Conservation (phyloP, 805 yeast species). For the Nakazawaea peltata region DNA sequence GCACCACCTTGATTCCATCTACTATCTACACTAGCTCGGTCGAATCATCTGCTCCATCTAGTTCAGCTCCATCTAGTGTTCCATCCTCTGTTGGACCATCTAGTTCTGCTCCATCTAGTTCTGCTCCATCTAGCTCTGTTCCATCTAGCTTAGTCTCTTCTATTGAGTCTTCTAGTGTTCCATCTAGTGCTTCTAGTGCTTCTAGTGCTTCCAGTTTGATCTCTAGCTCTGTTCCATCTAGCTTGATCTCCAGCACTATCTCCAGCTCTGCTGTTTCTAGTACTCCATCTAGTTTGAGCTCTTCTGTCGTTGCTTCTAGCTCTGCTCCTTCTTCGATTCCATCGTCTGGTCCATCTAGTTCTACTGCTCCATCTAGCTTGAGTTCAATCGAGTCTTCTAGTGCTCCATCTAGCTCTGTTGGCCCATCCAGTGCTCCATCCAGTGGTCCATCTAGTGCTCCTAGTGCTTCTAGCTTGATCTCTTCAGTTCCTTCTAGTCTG, state of each 20-base stretch:
- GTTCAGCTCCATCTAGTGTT: constrained; percentile 1
- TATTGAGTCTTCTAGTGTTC: not conserved
- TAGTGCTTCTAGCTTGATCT: not conserved
- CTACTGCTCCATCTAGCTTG: not conserved
- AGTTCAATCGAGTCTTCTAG: not conserved
- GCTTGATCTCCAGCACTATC: not conserved
- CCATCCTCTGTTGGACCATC: not conserved
- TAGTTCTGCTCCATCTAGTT: not conserved
- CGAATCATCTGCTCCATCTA: not conserved
- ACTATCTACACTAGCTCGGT: not conserved
- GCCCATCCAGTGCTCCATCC: not conserved
- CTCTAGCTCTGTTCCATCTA: not conserved
- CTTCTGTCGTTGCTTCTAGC: not conserved
- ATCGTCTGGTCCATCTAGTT: not conserved
- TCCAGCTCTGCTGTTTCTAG: not conserved
- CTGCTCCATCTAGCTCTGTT: not conserved
- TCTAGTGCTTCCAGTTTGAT: not conserved
- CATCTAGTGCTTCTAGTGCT: not conserved
- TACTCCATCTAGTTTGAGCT: not conserved
- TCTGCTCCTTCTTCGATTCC: not conserved
- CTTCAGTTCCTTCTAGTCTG: not conserved
- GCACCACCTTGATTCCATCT: not conserved
- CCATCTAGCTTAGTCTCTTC: too few species aligned
- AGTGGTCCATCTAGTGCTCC: not conserved
- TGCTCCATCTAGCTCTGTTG: not conserved